These are phyloP conservation scores for Scytalidium lignicola DNA, from an alignment of 2,329 filamentous ascomycete species.

Conservation along the genomic window DNA sequence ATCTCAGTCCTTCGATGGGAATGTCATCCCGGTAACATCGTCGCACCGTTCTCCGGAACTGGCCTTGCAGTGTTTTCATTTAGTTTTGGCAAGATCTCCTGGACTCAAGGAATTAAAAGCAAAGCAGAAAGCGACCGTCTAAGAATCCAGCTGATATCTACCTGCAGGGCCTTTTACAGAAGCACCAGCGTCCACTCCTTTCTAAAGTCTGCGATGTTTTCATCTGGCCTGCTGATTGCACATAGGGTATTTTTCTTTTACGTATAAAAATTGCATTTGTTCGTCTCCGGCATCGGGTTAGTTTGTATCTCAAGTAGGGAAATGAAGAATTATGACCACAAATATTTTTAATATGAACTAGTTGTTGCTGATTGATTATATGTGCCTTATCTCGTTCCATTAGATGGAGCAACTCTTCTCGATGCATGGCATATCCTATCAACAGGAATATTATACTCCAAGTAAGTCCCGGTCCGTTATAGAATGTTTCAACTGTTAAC, in stretches of 20 bases:
- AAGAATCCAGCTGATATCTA: background rate
- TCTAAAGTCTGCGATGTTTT: background rate
- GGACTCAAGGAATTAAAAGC: background rate
- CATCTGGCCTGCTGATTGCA: background rate
- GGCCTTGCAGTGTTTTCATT: background rate
- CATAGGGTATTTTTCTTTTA: conserved; percentile 1
- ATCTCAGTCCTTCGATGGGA: background rate
- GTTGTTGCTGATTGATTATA: no score
- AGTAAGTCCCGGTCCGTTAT: no score
- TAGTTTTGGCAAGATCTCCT: background rate
- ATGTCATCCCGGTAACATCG: background rate
- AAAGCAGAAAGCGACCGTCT: background rate
- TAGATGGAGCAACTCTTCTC: no score
- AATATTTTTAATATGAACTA: background rate
- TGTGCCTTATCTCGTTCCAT: no score
- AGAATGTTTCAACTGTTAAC: no score
- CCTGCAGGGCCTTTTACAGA: background rate
- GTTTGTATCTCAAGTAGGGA: background rate
- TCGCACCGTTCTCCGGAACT: background rate
- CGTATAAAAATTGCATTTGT: background rate
- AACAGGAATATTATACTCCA: no score
- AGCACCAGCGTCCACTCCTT: background rate
- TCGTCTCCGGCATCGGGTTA: background rate
- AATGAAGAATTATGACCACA: background rate
- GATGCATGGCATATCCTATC: no score